These are phyloP conservation scores for Venturia asperata DNA, from an alignment of 2,329 filamentous ascomycete species.

Conservation along the genomic window DNA sequence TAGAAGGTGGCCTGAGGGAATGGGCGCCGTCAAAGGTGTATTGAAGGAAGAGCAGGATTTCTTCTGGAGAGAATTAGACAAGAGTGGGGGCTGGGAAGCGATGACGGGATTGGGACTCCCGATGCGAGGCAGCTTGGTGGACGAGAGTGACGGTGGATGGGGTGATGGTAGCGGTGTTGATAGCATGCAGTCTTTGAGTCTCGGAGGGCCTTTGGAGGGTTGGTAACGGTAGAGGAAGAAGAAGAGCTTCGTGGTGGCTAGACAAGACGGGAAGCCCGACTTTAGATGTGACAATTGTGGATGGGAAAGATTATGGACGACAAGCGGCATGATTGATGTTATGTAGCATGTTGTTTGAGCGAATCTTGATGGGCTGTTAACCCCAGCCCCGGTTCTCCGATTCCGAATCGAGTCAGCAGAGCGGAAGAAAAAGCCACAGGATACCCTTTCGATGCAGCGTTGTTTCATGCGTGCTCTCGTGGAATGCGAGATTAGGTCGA, in stretches of 20 bases:
- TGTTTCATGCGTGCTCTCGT: not conserved
- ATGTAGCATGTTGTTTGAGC: not conserved
- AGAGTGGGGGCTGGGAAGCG: constrained; percentile 28
- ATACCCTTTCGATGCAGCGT: not conserved
- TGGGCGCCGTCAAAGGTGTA: constrained; percentile 45
- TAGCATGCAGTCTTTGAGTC: not conserved
- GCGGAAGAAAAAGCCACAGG: too few relatives aligned
- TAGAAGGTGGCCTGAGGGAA: constrained; percentile 69
- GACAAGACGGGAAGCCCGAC: not conserved
- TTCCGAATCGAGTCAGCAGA: too few relatives aligned
- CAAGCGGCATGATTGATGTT: not conserved
- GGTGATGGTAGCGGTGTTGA: constrained; percentile 7
- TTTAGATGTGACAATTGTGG: not conserved
- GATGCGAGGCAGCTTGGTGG: constrained; percentile 10
- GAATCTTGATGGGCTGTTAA: not conserved
- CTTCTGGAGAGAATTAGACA: constrained; percentile 44
- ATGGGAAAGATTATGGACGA: not conserved
- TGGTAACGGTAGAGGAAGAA: constrained; percentile 5
- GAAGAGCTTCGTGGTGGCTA: not conserved
- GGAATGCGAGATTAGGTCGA: not conserved
- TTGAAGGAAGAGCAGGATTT: constrained; percentile 42
- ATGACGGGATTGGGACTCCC: constrained; percentile 7
- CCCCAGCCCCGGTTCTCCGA: not conserved
- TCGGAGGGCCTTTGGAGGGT: constrained; percentile 3
- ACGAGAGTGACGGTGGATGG: constrained; percentile 12